phyloP scores from a whole-genome alignment of 2,329 filamentous ascomycete species.

The Teratosphaeria pseudoeucalypti region DNA sequence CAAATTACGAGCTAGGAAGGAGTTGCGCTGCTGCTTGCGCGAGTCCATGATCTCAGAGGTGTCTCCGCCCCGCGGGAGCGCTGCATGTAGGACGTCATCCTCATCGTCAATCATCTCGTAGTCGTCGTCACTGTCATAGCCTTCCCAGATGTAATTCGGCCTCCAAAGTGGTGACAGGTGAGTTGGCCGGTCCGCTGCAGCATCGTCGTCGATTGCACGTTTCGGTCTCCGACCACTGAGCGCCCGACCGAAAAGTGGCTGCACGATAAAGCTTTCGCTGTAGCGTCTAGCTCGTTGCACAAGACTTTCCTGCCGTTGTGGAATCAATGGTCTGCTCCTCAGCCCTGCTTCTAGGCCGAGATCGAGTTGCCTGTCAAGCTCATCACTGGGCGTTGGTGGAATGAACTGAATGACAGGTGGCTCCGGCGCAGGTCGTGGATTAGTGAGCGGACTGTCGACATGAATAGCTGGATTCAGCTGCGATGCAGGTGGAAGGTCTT shows the following conservation, averaged over 20 bases:
- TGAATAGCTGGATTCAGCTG: slow-evolving; percentile 4
- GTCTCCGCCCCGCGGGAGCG: slow-evolving; percentile 36
- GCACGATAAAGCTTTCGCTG: slow-evolving; percentile 32
- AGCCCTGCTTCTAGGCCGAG: neutral
- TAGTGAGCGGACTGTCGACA: slow-evolving; percentile 46
- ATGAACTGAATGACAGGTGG: slow-evolving; percentile 48
- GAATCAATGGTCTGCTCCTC: slow-evolving; percentile 4
- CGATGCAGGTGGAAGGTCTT: neutral
- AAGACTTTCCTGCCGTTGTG: slow-evolving; percentile 30
- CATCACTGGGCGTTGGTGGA: slow-evolving; percentile 42
- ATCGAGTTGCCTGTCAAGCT: slow-evolving; percentile 32
- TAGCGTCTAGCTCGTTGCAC: slow-evolving; percentile 36
- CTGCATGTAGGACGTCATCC: slow-evolving; percentile 2
- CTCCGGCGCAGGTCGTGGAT: slow-evolving; percentile 47
- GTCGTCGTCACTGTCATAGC: slow-evolving; percentile 34
- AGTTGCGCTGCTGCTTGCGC: slow-evolving; percentile 1
- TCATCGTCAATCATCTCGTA: slow-evolving; percentile 21
- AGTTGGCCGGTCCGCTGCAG: slow-evolving; percentile 16
- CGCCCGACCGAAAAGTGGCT: slow-evolving; percentile 28
- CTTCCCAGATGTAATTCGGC: slow-evolving; percentile 54
- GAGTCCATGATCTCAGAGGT: slow-evolving; percentile 30
- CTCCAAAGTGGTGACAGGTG: slow-evolving; percentile 53
- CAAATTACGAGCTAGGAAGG: slow-evolving; percentile 20
- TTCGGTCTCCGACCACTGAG: slow-evolving; percentile 6
- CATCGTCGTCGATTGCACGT: slow-evolving; percentile 15